Evolutionary conservation across 352 stramenopile species (phyloP).

Genomic region (Phytophthora vignae): DNA sequence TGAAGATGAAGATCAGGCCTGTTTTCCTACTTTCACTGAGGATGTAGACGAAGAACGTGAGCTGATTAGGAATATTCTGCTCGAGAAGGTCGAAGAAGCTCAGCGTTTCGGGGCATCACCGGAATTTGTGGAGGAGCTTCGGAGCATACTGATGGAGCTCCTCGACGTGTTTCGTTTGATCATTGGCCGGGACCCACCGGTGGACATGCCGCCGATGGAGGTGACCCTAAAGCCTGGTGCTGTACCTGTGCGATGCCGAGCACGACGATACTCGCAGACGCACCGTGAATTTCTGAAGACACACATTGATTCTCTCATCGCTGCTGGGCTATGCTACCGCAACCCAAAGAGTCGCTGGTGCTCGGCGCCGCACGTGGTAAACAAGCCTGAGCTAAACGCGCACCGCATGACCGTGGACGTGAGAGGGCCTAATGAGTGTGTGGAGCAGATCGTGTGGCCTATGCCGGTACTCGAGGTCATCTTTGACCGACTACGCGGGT

Average conservation of each 20-base stretch:
- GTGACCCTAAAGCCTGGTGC: slow-evolving; percentile 7
- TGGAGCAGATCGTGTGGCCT: slow-evolving; percentile 16
- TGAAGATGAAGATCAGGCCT: slow-evolving; percentile 15
- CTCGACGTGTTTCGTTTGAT: slow-evolving; percentile 18
- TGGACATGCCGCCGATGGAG: slow-evolving; percentile 28
- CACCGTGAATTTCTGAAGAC: slow-evolving; percentile 7
- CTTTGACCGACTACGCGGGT: slow-evolving; percentile 14
- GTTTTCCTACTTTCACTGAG: slow-evolving; percentile 1
- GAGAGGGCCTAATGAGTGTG: slow-evolving; percentile 4
- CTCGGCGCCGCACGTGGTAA: slow-evolving; percentile 12
- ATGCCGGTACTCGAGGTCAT: slow-evolving; percentile 18
- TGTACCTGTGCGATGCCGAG: slow-evolving; percentile 2
- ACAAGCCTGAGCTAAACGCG: neutral
- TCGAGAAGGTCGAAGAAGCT: slow-evolving; percentile 10
- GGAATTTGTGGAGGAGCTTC: neutral
- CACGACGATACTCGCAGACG: slow-evolving; percentile 5
- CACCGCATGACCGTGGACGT: slow-evolving; percentile 23
- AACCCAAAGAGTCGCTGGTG: slow-evolving; percentile 11
- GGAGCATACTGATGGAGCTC: slow-evolving; percentile 1
- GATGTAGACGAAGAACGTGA: slow-evolving; percentile 3
- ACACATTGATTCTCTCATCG: slow-evolving; percentile 2
- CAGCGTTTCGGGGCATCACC: neutral
- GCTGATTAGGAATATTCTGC: slow-evolving; percentile 5
- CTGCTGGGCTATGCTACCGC: slow-evolving; percentile 8
- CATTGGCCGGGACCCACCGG: slow-evolving; percentile 12